Base-by-base conservation (phyloP, 305 asterid species). In the Nicotiana rustica region DNA sequence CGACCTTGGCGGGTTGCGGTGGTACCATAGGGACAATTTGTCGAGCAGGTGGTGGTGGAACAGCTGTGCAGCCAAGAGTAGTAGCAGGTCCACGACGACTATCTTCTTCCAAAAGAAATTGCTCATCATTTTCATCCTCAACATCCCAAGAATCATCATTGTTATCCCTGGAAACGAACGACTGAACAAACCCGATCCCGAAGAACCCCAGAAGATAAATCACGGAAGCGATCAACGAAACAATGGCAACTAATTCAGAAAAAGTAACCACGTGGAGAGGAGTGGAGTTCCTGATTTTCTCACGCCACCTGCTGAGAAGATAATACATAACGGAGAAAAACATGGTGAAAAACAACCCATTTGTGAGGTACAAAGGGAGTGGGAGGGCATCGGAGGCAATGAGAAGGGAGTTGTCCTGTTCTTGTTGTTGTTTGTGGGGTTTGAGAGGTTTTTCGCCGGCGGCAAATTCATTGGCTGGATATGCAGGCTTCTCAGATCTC, bases 281-380 rank as follows among this genome's bases (percentile, higher is more conserved):
- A 1, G 83, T 84, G 0, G 83, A 79, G 35, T 79, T 84, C 9
- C 86, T 77, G 76, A 79, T 79, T 78, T 84, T 84, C 76, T 84
- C 83, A 18, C 86, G 80, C 83, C 86, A 84, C 36, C 86, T 67
- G 5, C 21, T 31, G 29, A 84, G 84, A 56, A 84, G 86, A 61
- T 69, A 84, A 81, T 84, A 84, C 84, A 80, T 59, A 10, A 84
- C 83, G 3, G 83, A 79, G 83, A 84, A 84, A 21, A 84, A 80
- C 76, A 84, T 41, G 13, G 86, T 60, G 60, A 84, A 80, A 25
- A 84, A 84, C 31, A 79, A 44, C 1, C 75, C 86, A 61, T 79
- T 84, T 2, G 86, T 80, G 25, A 84, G 17, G 67, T 84, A 79
- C 33, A 84, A 14, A 61, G 83, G 83, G 4, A 68, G 83, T 19